Evolutionary conservation across 2,329 filamentous ascomycete species (phyloP).

Genomic region (Stylonectria norvegica): DNA sequence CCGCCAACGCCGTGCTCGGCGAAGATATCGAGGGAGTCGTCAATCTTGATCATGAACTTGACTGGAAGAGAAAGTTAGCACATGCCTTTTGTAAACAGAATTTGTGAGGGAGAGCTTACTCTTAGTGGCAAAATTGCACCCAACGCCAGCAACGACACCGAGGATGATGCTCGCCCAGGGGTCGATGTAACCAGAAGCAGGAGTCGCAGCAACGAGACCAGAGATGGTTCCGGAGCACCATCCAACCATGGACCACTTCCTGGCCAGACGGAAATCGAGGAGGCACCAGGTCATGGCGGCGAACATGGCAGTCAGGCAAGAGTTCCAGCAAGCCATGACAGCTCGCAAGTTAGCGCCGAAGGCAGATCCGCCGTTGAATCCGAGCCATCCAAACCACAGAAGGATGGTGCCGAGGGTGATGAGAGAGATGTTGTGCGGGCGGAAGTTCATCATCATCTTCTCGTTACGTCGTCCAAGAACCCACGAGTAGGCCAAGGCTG

Average conservation of each 20-base stretch:
- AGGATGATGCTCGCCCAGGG: conserved; percentile 65
- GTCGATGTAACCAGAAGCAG: conserved; percentile 64
- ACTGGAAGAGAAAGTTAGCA: conserved; percentile 32
- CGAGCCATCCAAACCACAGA: conserved; percentile 98
- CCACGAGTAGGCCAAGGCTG: conserved; percentile 92
- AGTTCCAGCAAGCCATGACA: conserved; percentile 97
- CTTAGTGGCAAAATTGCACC: conserved; percentile 68
- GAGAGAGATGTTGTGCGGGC: conserved; percentile 95
- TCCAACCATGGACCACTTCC: conserved; percentile 84
- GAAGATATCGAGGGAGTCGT: conserved; percentile 70
- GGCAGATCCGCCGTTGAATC: conserved; percentile 94
- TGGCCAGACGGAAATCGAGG: conserved; percentile 89
- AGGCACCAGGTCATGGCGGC: conserved; percentile 90
- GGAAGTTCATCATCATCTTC: conserved; percentile 99
- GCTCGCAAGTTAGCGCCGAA: conserved; percentile 94
- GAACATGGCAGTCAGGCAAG: conserved; percentile 88
- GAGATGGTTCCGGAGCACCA: conserved; percentile 71
- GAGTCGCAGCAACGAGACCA: conserved; percentile 67
- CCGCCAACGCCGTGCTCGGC: conserved; percentile 69
- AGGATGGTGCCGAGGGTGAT: conserved; percentile 94
- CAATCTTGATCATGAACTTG: conserved; percentile 61
- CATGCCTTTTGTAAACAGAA: not conserved
- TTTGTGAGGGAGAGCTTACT: conserved; percentile 23
- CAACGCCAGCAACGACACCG: conserved; percentile 62
- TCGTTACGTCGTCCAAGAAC: conserved; percentile 94